Evolutionary conservation across 2,329 filamentous ascomycete species (phyloP), one percentile per base, ranked within the genome.

Genomic region (Pseudocercospora fijiensis): DNA sequence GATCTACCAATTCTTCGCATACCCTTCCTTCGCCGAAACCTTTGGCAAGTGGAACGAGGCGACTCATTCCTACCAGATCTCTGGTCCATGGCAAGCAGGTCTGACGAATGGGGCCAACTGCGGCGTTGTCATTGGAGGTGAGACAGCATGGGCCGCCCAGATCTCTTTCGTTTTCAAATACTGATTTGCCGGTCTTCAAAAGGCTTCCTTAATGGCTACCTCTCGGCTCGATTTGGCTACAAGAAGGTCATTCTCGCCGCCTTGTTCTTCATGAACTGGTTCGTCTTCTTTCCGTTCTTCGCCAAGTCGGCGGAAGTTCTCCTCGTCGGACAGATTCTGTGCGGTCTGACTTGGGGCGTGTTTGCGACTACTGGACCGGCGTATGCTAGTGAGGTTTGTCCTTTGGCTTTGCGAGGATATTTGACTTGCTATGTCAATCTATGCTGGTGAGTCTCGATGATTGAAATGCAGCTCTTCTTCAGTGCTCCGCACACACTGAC

Each of bases 351-450:
- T 13, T 65, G 63, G 63, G 65, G 65, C 6, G 65, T 64, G 2
- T 66, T 66, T 53, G 62, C 62, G 9, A 67, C 62, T 7, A 62
- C 57, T 18, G 60, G 57, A 0, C 62, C 65, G 1, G 62, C 62
- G 10, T 67, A 67, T 37, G 65, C 65, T 7, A 63, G 59, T 10
- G 65, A 67, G 45, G 57, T 67, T 16, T 67, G 65, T 30, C 55
- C 85, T 2, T 77, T 84, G 55, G 80, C 81, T 1, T 78, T 87
- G 43, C 80, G 85, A 16, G 83, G 82, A n/a, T 81, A 83, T 58
- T 75, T 86, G n/a, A 86, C 85, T 0, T 82, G 82, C n/a, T 87
- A 83, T 63, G 64, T 78, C 52, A 79, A 78, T 57, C 67, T 79
- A 52, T 79, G 77, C 67, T 80, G 78, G 77, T 76, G n/a, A 37